Evolutionary conservation across 768 basidiomycete genomes (phyloP).

Genomic region (Pleurotus salmoneostramineus): DNA sequence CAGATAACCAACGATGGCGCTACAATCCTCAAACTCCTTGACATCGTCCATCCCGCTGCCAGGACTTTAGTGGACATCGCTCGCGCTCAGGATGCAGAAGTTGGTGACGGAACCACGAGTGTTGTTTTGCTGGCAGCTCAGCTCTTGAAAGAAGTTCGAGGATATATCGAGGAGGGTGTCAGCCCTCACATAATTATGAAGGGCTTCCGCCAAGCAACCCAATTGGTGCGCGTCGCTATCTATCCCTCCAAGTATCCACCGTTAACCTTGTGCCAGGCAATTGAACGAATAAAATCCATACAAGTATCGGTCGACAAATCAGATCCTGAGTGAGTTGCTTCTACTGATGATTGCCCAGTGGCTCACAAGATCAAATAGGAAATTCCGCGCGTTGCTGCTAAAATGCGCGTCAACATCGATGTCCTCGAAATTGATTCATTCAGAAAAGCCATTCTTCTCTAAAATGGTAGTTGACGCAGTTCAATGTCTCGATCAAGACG

Average conservation of each 20-base stretch:
- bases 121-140: conserved; percentile 95
- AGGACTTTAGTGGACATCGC: conserved; percentile 98
- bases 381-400: conserved; percentile 89
- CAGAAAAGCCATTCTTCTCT: conserved; percentile 98
- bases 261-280: conserved; percentile 47
- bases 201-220: conserved; percentile 83
- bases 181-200: conserved; percentile 98
- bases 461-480: conserved; percentile 99
- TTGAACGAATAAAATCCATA: conserved; percentile 83
- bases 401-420: conserved; percentile 99
- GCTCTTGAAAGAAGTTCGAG: conserved; percentile 86
- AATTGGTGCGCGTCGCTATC: conserved; percentile 55
- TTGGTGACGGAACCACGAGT: conserved; percentile 97
- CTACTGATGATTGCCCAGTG: conserved; percentile 2
- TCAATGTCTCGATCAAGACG: conserved; percentile 84
- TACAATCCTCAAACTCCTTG: conserved; percentile 94
- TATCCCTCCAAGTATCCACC: conserved; percentile 10
- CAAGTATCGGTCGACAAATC: conserved; percentile 89
- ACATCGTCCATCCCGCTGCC: conserved; percentile 97
- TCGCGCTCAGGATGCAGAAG: conserved; percentile 96
- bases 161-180: conserved; percentile 94
- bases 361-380: conserved; percentile 39
- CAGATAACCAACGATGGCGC: conserved; percentile 99
- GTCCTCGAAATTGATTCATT: conserved; percentile 99
- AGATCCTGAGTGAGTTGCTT: conserved; percentile 71